Base-by-base conservation (phyloP, 768 basidiomycete genomes). In the Coprinopsis strossmayeri region DNA sequence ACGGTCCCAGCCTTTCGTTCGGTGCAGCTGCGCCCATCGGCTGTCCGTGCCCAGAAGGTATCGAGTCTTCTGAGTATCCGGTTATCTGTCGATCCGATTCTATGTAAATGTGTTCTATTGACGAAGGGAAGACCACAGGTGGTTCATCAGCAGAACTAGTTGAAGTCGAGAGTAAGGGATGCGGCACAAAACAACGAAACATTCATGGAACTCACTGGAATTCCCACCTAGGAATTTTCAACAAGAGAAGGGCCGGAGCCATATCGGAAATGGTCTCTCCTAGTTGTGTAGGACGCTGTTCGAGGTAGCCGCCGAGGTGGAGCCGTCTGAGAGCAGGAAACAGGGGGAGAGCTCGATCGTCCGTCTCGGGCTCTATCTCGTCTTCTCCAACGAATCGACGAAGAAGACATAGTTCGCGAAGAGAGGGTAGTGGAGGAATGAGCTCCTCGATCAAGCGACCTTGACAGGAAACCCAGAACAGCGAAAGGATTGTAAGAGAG, bases 311-410 rank as follows among this genome's bases (percentile, higher is more conserved):
- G 25, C 27, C 27, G 15, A 49, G 24, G 23, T 49, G 48, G 23
- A 49, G 40, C 9, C 48, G 24, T 4, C 9, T n/a, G 21, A 49
- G 40, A 17, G 40, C 23, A 13, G 48, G 48, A 28, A 49, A 42
- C 7, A 42, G 40, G 4, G 28, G 3, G 9, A 28, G 40, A 3
- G 28, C 28, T 10, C 17, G 12, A 15, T 49, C 48, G 2, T 49
- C 48, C 12, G 48, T 49, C 32, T 41, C 24, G 7, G 48, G 48
- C 5, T 49, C 48, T 11, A 43, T 25, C 26, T 41, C 48, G 21
- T 42, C 39, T 4, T 49, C 40, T 10, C 18, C 39, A 3, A 20
- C 25, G 15, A 49, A 30, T 15, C 27, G 11, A 11, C 48, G 39
- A 24, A 30, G 25, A 2, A 49, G 20, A 17, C 30, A 43, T 13